phyloP scores from a whole-genome alignment of 495 filamentous ascomycete species.

The Wilcoxina mikolae region DNA sequence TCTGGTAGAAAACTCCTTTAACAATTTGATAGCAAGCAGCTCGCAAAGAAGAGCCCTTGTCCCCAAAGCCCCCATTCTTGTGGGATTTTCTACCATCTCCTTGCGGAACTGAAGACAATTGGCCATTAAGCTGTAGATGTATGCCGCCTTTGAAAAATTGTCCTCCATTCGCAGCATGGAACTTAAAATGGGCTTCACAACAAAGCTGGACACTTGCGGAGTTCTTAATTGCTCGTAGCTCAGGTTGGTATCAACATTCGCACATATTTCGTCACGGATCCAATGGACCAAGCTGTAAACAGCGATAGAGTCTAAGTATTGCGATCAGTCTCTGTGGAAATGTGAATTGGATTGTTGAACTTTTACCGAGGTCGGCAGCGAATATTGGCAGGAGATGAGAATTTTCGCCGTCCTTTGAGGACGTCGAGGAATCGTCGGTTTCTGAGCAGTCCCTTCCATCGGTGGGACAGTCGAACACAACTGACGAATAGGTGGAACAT shows the following conservation, averaged over 20 bases:
- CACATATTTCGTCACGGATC: constrained; percentile 64
- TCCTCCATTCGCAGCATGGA: constrained; percentile 54
- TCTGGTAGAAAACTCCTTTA: constrained; percentile 74
- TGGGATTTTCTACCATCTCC: constrained; percentile 64
- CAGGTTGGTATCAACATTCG: constrained; percentile 75
- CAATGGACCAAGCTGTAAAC: constrained; percentile 82
- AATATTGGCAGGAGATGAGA: constrained; percentile 66
- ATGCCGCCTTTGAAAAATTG: constrained; percentile 63
- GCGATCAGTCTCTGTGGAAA: constrained; percentile 3
- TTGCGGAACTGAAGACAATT: constrained; percentile 89
- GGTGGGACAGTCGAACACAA: not conserved
- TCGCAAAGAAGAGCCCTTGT: constrained; percentile 80
- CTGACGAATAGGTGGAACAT: constrained; percentile 1
- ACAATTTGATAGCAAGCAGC: constrained; percentile 74
- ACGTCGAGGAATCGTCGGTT: not conserved
- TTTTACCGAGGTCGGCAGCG: constrained; percentile 61
- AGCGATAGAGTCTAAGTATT: constrained; percentile 51
- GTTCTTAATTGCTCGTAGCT: constrained; percentile 93
- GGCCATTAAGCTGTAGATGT: constrained; percentile 75
- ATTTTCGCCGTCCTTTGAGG: constrained; percentile 18
- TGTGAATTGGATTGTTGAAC: not conserved
- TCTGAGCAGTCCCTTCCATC: not conserved
- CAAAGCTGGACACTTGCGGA: constrained; percentile 86
- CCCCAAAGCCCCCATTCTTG: constrained; percentile 63
- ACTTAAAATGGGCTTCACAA: constrained; percentile 61